Evolutionary conservation across 148 eudicot genomes (phyloP).

Genomic region (Amaranthus hypochondriacus): DNA sequence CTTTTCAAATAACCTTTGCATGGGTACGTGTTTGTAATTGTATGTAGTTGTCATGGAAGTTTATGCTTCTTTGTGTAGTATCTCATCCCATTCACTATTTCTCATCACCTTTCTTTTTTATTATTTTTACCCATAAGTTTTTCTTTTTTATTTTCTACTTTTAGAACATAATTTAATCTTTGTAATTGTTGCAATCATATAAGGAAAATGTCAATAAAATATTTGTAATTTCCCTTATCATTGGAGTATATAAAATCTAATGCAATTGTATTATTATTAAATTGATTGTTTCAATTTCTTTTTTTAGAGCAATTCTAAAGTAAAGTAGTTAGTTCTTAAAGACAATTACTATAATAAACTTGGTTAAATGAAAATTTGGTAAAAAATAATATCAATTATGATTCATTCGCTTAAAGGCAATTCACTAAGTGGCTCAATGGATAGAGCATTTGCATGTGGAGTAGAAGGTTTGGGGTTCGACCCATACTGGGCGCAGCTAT

Average conservation of each 20-base stretch:
- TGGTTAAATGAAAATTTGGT: no score
- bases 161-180: constrained; percentile 11
- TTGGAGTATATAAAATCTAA: background rate
- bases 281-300: no score
- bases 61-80: background rate
- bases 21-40: background rate
- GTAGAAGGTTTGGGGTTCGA: no score
- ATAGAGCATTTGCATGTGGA: no score
- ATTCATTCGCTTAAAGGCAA: no score
- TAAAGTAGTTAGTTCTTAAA: no score
- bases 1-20: constrained; percentile 11
- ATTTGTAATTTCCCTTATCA: constrained; percentile 9
- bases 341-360: no score
- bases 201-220: constrained; percentile 16
- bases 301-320: no score
- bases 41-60: constrained; percentile 9
- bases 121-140: constrained; percentile 11
- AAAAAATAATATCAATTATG: no score
- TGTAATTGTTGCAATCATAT: constrained; percentile 19
- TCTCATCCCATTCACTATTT: background rate
- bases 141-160: background rate
- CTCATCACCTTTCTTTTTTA: background rate
- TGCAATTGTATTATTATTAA: background rate
- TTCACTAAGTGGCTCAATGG: no score
- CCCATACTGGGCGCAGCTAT: no score